Percentiles rank a stretch among this genome's conserved stretches.
These are phyloP conservation scores for Penicillium crustosum DNA, from an alignment of 2,329 filamentous ascomycete species.

Conservation along the genomic window DNA sequence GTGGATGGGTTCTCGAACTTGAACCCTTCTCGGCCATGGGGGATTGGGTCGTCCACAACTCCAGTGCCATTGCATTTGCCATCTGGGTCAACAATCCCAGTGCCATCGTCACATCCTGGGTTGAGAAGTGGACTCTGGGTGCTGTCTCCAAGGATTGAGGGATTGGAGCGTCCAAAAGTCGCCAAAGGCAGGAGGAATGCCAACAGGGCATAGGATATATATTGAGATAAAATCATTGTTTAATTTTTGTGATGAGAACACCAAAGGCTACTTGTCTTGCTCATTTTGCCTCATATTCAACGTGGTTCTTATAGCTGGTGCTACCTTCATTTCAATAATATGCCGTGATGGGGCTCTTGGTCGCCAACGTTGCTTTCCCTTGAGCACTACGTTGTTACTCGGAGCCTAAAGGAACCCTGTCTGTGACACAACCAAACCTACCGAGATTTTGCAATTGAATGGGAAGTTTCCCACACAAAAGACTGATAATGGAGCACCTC, in stretches of 20 bases:
- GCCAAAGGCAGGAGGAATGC: constrained; percentile 4
- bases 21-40: constrained; percentile 29
- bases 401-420: neutral
- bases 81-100: constrained; percentile 29
- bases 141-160: neutral
- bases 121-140: neutral
- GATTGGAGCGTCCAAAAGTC: constrained; percentile 1
- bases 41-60: constrained; percentile 23
- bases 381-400: neutral
- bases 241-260: neutral
- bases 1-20: constrained; percentile 35
- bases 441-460: neutral
- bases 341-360: neutral
- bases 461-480: neutral
- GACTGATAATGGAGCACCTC: neutral
- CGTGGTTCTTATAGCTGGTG: neutral
- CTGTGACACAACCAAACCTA: neutral
- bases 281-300: neutral
- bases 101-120: constrained; percentile 20
- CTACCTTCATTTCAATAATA: neutral
- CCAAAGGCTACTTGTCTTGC: neutral
- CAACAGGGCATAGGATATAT: neutral
- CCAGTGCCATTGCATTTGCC: constrained; percentile 31
- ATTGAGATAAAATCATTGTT: constrained; percentile 6
- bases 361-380: constrained; percentile 3